Evolutionary conservation across 78 protist species (phyloP).

Genomic region (Dictyostelium citrinum): DNA sequence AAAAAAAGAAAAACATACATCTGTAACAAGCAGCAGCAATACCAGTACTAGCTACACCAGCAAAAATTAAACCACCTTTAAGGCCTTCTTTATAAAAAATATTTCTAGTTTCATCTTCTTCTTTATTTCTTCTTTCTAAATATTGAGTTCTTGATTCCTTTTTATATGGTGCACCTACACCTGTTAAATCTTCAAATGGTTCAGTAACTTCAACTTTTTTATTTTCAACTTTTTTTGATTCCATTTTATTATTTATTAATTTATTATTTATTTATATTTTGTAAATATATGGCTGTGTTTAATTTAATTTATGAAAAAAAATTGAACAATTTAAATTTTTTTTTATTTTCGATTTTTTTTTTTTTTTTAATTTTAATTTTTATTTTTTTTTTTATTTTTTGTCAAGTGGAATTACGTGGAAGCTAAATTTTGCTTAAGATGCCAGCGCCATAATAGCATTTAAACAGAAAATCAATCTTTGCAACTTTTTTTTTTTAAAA

Average conservation of each 20-base stretch:
- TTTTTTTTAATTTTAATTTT: background rate
- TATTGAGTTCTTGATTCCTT: slow-evolving; percentile 12
- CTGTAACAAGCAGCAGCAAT: background rate
- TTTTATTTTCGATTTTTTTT: background rate
- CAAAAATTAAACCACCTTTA: slow-evolving; percentile 34
- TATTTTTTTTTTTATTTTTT: too few relatives aligned
- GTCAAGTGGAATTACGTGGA: background rate
- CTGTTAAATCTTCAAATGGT: slow-evolving; percentile 49
- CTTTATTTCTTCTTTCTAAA: slow-evolving; percentile 29
- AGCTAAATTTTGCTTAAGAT: background rate
- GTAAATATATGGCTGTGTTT: background rate
- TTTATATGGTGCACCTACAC: slow-evolving; percentile 60
- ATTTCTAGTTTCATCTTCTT: slow-evolving; percentile 23
- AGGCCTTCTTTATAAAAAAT: slow-evolving; percentile 50
- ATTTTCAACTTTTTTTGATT: background rate
- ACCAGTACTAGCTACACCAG: slow-evolving; percentile 4
- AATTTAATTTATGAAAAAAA: background rate
- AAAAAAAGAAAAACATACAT: background rate
- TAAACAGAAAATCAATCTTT: background rate
- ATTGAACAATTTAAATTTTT: background rate
- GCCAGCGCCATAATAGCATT: background rate
- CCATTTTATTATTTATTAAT: background rate
- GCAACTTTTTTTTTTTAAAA: background rate
- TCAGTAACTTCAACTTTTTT: background rate
- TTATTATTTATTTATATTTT: background rate